Conservation (phyloP, 306 rosid species). For the Prunus davidiana region DNA sequence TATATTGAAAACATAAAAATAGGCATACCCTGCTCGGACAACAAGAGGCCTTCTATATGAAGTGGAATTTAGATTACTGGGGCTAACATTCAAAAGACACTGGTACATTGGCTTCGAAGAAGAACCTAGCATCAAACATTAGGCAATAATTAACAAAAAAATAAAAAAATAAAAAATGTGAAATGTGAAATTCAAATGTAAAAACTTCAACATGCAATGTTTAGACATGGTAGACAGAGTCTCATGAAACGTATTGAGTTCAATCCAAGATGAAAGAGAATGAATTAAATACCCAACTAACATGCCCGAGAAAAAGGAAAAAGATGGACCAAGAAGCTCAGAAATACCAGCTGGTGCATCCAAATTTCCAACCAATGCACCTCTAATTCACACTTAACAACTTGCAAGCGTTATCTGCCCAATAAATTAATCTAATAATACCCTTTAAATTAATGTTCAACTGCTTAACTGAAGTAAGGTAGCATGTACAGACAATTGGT, state of each 20-base stretch:
- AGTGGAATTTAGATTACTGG: constrained; percentile 17
- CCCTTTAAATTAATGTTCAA: not conserved
- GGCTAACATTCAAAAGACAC: constrained; percentile 38
- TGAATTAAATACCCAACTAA: not conserved
- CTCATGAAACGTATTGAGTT: not conserved
- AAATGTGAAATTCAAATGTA: not conserved
- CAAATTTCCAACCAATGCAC: not conserved
- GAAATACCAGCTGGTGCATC: not conserved
- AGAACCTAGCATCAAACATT: constrained; percentile 45
- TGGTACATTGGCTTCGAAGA: constrained; percentile 36
- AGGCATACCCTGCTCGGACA: constrained; percentile 52
- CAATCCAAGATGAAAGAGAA: not conserved
- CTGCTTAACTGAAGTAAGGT: not conserved
- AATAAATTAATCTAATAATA: not conserved
- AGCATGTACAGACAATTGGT: not conserved
- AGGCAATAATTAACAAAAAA: constrained; percentile 10
- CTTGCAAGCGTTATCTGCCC: not conserved
- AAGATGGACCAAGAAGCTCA: not conserved
- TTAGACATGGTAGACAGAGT: not conserved
- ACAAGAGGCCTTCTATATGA: constrained; percentile 27
- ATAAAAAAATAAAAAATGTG: not conserved
- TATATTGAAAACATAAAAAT: not conserved
- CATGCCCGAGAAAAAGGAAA: not conserved
- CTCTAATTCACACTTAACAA: not conserved
- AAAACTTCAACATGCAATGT: not conserved